Evolutionary conservation across 768 basidiomycete genomes (phyloP).

Genomic region (Mycena metata): DNA sequence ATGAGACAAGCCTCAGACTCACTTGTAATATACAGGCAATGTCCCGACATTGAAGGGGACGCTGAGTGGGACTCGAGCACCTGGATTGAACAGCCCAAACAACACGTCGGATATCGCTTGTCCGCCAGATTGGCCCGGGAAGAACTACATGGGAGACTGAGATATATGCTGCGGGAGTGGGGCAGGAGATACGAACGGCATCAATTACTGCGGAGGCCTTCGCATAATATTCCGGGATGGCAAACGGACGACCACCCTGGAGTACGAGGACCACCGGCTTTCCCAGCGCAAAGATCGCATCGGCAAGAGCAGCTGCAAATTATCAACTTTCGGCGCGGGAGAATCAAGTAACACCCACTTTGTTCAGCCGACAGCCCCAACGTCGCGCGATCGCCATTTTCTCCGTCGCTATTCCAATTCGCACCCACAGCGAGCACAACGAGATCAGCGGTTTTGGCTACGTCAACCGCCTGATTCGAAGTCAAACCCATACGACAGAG

Average conservation of each 20-base stretch:
- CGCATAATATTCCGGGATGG: constrained; percentile 42
- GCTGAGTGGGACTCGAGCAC: constrained; percentile 42
- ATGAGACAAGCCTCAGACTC: neutral
- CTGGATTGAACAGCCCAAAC: constrained; percentile 44
- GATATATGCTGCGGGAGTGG: neutral
- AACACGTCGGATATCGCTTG: constrained; percentile 44
- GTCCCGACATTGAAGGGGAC: constrained; percentile 41
- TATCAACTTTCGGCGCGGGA: neutral
- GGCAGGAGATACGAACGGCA: constrained; percentile 32
- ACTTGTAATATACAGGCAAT: constrained; percentile 46
- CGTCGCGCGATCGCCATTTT: constrained; percentile 43
- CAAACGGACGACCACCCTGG: constrained; percentile 45
- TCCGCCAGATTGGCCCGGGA: constrained; percentile 46
- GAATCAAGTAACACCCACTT: constrained; percentile 26
- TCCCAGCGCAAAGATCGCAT: constrained; percentile 41
- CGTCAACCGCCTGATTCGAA: constrained; percentile 39
- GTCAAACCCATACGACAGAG: neutral
- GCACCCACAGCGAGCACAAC: constrained; percentile 44
- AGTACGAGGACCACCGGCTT: constrained; percentile 43
- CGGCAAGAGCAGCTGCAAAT: constrained; percentile 39
- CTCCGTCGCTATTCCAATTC: constrained; percentile 46
- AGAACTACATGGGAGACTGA: constrained; percentile 35
- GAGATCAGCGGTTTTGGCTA: constrained; percentile 41
- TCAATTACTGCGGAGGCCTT: constrained; percentile 41
- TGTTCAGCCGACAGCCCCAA: constrained; percentile 43